Evolutionary conservation across 177 flowering plant species (phyloP).

Genomic region (Vitis hybrid): DNA sequence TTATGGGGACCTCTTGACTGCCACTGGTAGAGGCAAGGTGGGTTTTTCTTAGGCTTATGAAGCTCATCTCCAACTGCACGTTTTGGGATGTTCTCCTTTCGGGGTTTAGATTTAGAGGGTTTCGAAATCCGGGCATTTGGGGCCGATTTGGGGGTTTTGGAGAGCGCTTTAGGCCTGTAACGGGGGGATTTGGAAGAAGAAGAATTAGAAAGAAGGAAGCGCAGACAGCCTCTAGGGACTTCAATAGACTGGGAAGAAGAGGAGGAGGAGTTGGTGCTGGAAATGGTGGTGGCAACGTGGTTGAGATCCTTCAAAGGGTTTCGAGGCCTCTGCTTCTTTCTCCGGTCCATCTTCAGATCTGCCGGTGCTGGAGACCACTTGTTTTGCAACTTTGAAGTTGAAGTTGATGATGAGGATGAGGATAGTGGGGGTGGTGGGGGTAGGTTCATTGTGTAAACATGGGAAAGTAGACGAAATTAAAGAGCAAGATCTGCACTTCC

Average conservation of each 20-base stretch:
- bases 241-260: slow-evolving; percentile 40
- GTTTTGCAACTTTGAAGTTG: too few species aligned
- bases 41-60: slow-evolving; percentile 18
- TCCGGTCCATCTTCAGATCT: too few species aligned
- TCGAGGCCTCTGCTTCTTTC: slow-evolving; percentile 23
- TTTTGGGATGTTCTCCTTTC: slow-evolving; percentile 17
- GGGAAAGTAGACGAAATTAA: too few species aligned
- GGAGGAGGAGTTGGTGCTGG: slow-evolving; percentile 14
- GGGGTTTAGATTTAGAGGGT: slow-evolving; percentile 20
- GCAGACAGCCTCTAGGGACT: slow-evolving; percentile 55
- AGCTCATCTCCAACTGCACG: slow-evolving; percentile 12
- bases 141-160: slow-evolving; percentile 44
- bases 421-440: too few species aligned
- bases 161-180: slow-evolving; percentile 13
- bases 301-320: slow-evolving; percentile 52
- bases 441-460: too few species aligned
- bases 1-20: slow-evolving; percentile 14
- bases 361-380: too few species aligned
- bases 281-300: slow-evolving; percentile 17
- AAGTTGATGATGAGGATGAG: too few species aligned
- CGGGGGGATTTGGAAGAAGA: slow-evolving; percentile 32
- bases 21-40: slow-evolving; percentile 20
- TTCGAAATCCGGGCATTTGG: slow-evolving; percentile 25
- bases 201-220: slow-evolving; percentile 41
- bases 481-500: too few species aligned